A percentile compares a stretch with the other conserved stretches of the same genome.
phyloP scores from a whole-genome alignment of 441 rosid genomes.

The Cnidoscolus chayamansa region DNA sequence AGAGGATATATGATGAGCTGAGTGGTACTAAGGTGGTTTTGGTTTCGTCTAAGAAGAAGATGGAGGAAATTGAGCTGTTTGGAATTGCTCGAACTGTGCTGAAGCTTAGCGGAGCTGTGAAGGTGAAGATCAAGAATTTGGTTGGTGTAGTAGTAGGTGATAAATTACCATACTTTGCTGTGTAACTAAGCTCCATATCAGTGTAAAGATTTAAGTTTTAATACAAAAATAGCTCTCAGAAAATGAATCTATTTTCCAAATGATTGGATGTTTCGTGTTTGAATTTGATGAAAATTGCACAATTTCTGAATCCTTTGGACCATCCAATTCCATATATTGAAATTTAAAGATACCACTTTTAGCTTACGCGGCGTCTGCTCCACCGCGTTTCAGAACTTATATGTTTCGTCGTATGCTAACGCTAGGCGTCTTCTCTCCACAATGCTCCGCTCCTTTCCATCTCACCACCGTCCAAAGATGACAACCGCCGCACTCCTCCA shows the following conservation, averaged over 20 bases:
- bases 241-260: too few species aligned
- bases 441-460: not conserved
- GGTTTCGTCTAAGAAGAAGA: constrained; percentile 35
- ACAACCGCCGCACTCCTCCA: constrained; percentile 8
- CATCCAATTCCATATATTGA: not conserved
- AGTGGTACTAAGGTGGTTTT: constrained; percentile 33
- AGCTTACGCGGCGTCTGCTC: not conserved
- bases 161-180: constrained; percentile 10
- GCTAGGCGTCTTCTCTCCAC: not conserved
- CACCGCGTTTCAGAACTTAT: not conserved
- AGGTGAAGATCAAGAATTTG: constrained; percentile 35
- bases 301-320: not conserved
- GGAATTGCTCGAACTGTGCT: constrained; percentile 32
- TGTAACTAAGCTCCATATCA: not conserved
- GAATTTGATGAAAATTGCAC: not conserved
- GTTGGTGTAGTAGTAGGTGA: constrained; percentile 22
- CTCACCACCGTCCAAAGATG: not conserved
- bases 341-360: not conserved
- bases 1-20: constrained; percentile 51
- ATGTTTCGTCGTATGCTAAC: not conserved
- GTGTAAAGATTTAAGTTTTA: not conserved
- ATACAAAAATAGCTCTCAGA: not conserved
- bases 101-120: constrained; percentile 31
- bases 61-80: constrained; percentile 27
- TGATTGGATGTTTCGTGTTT: not conserved